Conservation (phyloP, 768 basidiomycete species). For the Coprinellus micaceus region DNA sequence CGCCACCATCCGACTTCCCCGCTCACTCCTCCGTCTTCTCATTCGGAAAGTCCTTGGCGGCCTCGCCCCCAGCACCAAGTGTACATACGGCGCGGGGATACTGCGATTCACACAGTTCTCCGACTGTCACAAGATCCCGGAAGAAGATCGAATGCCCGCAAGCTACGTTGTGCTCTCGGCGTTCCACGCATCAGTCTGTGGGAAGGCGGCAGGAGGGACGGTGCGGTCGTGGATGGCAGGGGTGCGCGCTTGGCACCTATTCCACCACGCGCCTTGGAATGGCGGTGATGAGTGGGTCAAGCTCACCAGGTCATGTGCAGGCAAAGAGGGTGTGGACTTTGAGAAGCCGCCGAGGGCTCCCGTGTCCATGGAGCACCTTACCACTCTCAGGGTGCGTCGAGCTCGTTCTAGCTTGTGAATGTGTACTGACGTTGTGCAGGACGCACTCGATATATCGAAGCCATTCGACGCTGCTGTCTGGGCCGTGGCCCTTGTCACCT, state of each 20-base stretch:
- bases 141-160: conserved; percentile 26
- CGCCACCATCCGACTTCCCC: conserved; percentile 6
- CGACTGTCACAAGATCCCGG: conserved; percentile 21
- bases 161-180: conserved; percentile 4
- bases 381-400: conserved; percentile 7
- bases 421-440: background rate
- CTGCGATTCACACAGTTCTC: conserved; percentile 34
- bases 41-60: conserved; percentile 7
- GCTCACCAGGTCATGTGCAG: conserved; percentile 8
- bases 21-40: conserved; percentile 1
- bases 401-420: background rate
- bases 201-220: conserved; percentile 26
- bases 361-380: conserved; percentile 29
- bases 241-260: conserved; percentile 42
- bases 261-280: conserved; percentile 35
- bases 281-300: conserved; percentile 18
- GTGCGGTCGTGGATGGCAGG: conserved; percentile 34
- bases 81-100: conserved; percentile 29
- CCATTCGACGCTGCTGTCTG: conserved; percentile 32
- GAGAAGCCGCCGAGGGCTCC: conserved; percentile 18
- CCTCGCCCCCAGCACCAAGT: conserved; percentile 16
- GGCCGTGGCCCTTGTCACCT: conserved; percentile 30
- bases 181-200: conserved; percentile 19
- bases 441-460: background rate
- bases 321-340: conserved; percentile 10